These are phyloP conservation scores for Corrigiola litoralis DNA, from an alignment of 179 eudicot species.

Conservation along the genomic window DNA sequence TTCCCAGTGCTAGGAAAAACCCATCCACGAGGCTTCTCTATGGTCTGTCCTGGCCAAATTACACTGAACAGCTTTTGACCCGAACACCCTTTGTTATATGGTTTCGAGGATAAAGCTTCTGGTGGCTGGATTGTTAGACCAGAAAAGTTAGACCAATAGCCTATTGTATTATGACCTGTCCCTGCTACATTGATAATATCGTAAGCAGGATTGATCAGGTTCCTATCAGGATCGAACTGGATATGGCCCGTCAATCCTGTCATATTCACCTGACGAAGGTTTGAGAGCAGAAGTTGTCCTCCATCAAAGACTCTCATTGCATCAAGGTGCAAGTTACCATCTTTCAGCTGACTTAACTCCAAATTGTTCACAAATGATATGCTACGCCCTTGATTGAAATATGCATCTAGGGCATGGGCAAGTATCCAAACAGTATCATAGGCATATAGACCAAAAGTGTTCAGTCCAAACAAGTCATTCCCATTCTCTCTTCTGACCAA, in stretches of 20 bases:
- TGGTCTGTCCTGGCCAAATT: constrained; percentile 68
- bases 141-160: constrained; percentile 76
- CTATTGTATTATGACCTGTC: constrained; percentile 51
- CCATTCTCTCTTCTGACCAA: constrained; percentile 23
- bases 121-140: constrained; percentile 62
- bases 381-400: constrained; percentile 46
- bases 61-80: constrained; percentile 33
- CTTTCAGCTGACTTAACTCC: constrained; percentile 18
- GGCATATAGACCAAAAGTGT: constrained; percentile 62
- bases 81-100: constrained; percentile 33
- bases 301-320: constrained; percentile 60
- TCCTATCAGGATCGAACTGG: constrained; percentile 49
- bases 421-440: constrained; percentile 68
- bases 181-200: constrained; percentile 70
- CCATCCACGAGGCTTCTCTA: constrained; percentile 69
- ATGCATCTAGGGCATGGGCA: constrained; percentile 66
- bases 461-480: constrained; percentile 48
- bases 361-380: constrained; percentile 61
- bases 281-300: constrained; percentile 42
- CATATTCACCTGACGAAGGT: constrained; percentile 40
- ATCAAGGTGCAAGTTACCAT: constrained; percentile 46
- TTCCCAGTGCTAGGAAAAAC: constrained; percentile 58
- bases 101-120: constrained; percentile 36
- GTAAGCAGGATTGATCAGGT: constrained; percentile 48
- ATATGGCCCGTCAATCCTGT: constrained; percentile 62